phyloP scores from a whole-genome alignment of 345 rosid genomes.

The Eucalyptus curtisii region DNA sequence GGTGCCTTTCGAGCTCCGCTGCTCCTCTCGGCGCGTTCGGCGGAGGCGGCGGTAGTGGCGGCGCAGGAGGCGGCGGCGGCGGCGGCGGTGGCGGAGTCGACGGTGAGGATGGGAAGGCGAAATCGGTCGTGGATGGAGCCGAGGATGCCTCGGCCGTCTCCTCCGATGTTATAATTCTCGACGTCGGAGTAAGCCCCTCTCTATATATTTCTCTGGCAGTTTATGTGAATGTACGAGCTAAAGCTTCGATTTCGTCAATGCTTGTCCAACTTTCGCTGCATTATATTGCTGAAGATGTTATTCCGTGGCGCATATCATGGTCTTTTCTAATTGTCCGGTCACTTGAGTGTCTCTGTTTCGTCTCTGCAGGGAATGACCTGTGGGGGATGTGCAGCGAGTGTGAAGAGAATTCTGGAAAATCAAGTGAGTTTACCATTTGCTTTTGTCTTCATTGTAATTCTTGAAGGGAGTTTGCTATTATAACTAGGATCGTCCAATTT shows the following conservation, averaged over 20 bases:
- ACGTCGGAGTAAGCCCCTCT: constrained; percentile 61
- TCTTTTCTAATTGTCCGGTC: neutral
- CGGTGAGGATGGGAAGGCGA: constrained; percentile 48
- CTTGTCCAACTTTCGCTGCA: neutral
- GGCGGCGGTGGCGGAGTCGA: constrained; percentile 29
- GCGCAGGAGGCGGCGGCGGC: constrained; percentile 27
- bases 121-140: constrained; percentile 26
- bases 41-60: constrained; percentile 27
- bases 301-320: neutral
- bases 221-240: neutral
- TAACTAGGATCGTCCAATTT: neutral
- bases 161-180: constrained; percentile 70
- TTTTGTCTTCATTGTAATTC: neutral
- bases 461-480: neutral
- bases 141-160: constrained; percentile 35
- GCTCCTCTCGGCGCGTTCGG: constrained; percentile 35
- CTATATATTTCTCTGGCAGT: neutral
- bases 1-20: constrained; percentile 39
- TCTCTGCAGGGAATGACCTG: constrained; percentile 80
- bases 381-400: constrained; percentile 98
- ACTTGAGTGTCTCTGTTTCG: neutral
- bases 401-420: constrained; percentile 82
- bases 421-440: constrained; percentile 39
- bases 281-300: neutral
- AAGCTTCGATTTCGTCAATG: neutral